Evolutionary conservation across 192 early-diverging fungal species (phyloP), one percentile per base, ranked within the genome.

Genomic region (Podila horticola): DNA sequence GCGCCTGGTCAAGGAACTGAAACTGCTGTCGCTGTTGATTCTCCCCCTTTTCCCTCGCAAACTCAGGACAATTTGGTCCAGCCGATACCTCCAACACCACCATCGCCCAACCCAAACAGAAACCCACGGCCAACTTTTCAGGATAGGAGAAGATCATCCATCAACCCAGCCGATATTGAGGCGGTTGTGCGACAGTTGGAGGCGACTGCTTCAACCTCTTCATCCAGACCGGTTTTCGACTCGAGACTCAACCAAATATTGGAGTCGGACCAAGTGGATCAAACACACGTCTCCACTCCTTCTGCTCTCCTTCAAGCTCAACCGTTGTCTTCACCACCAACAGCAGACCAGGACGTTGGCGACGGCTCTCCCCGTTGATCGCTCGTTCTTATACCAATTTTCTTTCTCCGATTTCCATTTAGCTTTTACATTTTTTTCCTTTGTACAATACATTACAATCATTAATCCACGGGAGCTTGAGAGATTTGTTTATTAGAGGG

Each of bases 91-190:
- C 70, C 65, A 9, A 79, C 76, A 19, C 76, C 76, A n/a, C 76
- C 76, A 19, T 79, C 76, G 2, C 76, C 76, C 11, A 79, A 79
- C 45, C 76, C 76, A 17, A 79, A 79, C 66, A 38, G 69, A 8
- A 79, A 79, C 33, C 76, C 76, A 3, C 72, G 66, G 61, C 70
- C 76, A 9, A 79, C 76, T 2, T 79, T 79, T 24, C 55, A 65
- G 64, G 70, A 79, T 36, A 65, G 76, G 3, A 67, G 76, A 48
- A 64, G 76, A 15, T 79, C 76, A 0, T 79, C 76, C 5, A 79
- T 79, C 19, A 79, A 79, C 22, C 76, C 76, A 28, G 76, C 76
- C 26, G 76, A 79, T 68, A 72, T 79, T 28, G 76, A 79, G 52
- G 71, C 76, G 4, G 59, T 79, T 6, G 76, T 67, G 22, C 64